Evolutionary conservation across 345 rosid genomes (phyloP).

Genomic region (Euphorbia tirucalli): DNA sequence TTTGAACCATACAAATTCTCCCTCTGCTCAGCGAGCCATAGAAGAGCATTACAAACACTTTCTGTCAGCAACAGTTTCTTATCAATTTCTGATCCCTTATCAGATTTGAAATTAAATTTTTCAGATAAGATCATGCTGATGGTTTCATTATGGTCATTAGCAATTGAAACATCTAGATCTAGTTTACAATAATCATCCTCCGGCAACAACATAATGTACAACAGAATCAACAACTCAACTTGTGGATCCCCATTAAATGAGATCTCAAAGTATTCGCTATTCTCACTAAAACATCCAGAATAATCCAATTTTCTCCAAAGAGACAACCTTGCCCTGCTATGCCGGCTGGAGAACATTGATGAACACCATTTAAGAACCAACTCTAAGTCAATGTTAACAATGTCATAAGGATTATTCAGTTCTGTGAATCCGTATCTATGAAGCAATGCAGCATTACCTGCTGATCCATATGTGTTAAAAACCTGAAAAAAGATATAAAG

Average conservation of each 20-base stretch:
- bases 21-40: constrained; percentile 58
- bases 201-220: constrained; percentile 56
- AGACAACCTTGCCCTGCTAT: constrained; percentile 61
- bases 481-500: constrained; percentile 38
- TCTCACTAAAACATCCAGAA: constrained; percentile 58
- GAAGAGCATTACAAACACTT: constrained; percentile 59
- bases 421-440: constrained; percentile 94
- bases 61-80: constrained; percentile 50
- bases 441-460: constrained; percentile 88
- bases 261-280: constrained; percentile 77
- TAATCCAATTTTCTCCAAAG: constrained; percentile 67
- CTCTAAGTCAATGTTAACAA: constrained; percentile 82
- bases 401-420: constrained; percentile 60
- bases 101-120: constrained; percentile 29
- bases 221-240: constrained; percentile 56
- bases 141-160: constrained; percentile 23
- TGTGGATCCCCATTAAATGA: constrained; percentile 70
- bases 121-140: constrained; percentile 34
- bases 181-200: constrained; percentile 46
- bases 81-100: constrained; percentile 33
- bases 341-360: constrained; percentile 54
- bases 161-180: constrained; percentile 46
- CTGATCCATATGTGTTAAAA: constrained; percentile 74
- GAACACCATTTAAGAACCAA: constrained; percentile 67
- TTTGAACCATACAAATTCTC: constrained; percentile 54